A percentile compares a stretch with the other conserved stretches of the same genome.
Evolutionary conservation across 2,329 filamentous ascomycete species (phyloP).

Genomic region (Cladophialophora exuberans): DNA sequence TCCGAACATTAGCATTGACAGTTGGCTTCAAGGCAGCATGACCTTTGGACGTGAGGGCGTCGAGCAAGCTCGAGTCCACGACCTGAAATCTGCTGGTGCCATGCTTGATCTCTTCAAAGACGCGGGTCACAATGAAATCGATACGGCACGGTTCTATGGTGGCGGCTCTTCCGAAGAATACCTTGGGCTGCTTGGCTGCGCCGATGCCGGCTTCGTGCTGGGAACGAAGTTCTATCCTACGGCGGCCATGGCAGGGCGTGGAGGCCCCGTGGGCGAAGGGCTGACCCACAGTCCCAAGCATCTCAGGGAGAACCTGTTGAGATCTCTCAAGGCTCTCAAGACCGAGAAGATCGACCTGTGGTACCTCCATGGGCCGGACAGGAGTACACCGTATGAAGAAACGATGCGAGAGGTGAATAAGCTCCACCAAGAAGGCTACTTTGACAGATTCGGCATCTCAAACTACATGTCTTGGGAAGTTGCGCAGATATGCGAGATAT

Average conservation of each 20-base stretch:
- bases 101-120: not conserved
- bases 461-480: constrained; percentile 55
- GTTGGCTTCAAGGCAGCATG: not conserved
- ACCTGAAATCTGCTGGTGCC: not conserved
- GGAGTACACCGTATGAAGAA: constrained; percentile 49
- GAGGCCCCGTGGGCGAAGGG: not conserved
- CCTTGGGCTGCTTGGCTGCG: not conserved
- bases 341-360: constrained; percentile 35
- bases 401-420: constrained; percentile 53
- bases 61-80: not conserved
- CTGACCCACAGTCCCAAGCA: not conserved
- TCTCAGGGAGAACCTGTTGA: not conserved
- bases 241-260: not conserved
- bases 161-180: not conserved
- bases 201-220: not conserved
- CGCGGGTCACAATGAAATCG: not conserved
- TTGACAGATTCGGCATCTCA: constrained; percentile 50
- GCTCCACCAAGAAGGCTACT: constrained; percentile 50
- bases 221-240: not conserved
- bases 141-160: not conserved
- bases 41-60: not conserved
- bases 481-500: constrained; percentile 52
- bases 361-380: constrained; percentile 57
- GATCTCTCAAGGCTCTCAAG: constrained; percentile 42
- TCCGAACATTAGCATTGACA: too few species aligned